Evolutionary conservation across 2,329 filamentous ascomycete genomes (phyloP).

Genomic region (Didymella pomorum): DNA sequence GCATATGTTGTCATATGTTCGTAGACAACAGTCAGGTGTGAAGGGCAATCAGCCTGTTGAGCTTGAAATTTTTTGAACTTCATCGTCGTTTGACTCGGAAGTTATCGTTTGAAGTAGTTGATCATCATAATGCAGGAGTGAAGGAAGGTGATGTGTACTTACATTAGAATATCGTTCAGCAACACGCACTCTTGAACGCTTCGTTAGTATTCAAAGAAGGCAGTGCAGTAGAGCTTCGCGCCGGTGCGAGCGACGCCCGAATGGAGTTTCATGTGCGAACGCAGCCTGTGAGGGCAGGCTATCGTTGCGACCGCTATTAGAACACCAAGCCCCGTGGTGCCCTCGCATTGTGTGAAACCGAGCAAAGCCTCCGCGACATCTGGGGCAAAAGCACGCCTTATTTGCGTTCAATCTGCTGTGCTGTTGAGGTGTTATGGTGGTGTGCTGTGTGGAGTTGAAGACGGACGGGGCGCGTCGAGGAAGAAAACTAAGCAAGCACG

Average conservation of each 20-base stretch:
- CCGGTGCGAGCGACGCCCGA: background rate
- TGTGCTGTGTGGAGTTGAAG: slow-evolving; percentile 4
- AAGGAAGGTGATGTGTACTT: slow-evolving; percentile 6
- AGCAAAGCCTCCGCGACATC: background rate
- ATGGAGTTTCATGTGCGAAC: background rate
- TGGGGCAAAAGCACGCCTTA: background rate
- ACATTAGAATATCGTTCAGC: slow-evolving; percentile 6
- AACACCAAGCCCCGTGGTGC: background rate
- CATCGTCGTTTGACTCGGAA: slow-evolving; percentile 48
- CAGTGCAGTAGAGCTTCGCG: background rate
- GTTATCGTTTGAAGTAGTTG: slow-evolving; percentile 40
- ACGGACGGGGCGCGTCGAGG: slow-evolving; percentile 6
- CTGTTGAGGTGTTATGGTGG: background rate
- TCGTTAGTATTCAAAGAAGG: background rate
- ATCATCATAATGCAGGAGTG: slow-evolving; percentile 43
- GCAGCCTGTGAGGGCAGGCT: background rate
- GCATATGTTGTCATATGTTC: slow-evolving; percentile 11
- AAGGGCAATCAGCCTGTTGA: slow-evolving; percentile 61
- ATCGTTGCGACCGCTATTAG: background rate
- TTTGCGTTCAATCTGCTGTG: background rate
- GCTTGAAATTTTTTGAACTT: slow-evolving; percentile 58
- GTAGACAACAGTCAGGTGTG: slow-evolving; percentile 5
- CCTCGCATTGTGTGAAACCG: background rate
- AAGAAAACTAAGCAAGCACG: slow-evolving; percentile 28
- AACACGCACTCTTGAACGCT: slow-evolving; percentile 6